Percentiles rank a stretch among this genome's conserved stretches.
Evolutionary conservation across 352 stramenopile species (phyloP).

Genomic region (Globisporangium irregulare): DNA sequence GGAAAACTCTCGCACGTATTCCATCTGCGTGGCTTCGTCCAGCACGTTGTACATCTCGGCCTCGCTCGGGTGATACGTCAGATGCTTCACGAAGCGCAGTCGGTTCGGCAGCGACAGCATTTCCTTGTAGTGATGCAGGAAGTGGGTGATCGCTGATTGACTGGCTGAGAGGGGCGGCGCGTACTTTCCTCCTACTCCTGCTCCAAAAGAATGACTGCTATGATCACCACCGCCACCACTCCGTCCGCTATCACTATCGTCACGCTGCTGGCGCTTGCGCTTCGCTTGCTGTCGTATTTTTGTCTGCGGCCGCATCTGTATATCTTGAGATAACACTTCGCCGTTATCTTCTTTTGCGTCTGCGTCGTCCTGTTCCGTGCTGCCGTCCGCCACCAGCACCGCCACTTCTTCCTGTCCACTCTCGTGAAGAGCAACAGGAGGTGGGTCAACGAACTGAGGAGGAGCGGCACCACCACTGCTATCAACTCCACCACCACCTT

Average conservation of each 20-base stretch:
- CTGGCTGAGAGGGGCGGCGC: constrained; percentile 26
- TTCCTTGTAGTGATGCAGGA: constrained; percentile 35
- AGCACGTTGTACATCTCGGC: constrained; percentile 68
- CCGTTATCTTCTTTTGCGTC: not conserved
- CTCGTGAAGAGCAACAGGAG: not conserved
- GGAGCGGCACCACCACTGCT: not conserved
- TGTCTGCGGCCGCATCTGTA: not conserved
- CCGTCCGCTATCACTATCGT: constrained; percentile 5
- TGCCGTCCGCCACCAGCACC: not conserved
- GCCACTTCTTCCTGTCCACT: not conserved
- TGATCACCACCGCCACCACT: not conserved
- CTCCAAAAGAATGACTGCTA: not conserved
- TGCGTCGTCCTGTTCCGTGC: not conserved
- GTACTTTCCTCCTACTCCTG: not conserved
- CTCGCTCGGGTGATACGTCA: constrained; percentile 42
- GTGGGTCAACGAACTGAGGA: not conserved
- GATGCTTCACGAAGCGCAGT: constrained; percentile 40
- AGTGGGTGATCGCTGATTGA: constrained; percentile 42
- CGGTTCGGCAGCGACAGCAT: constrained; percentile 23
- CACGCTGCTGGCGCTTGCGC: constrained; percentile 16
- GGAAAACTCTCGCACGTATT: constrained; percentile 42
- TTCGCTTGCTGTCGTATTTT: constrained; percentile 15
- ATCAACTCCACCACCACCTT: not conserved
- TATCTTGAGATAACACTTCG: not conserved
- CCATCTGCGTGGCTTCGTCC: constrained; percentile 38